Evolutionary conservation across 805 yeast species (phyloP).

Genomic region (Starmerella ratchasimensis): DNA sequence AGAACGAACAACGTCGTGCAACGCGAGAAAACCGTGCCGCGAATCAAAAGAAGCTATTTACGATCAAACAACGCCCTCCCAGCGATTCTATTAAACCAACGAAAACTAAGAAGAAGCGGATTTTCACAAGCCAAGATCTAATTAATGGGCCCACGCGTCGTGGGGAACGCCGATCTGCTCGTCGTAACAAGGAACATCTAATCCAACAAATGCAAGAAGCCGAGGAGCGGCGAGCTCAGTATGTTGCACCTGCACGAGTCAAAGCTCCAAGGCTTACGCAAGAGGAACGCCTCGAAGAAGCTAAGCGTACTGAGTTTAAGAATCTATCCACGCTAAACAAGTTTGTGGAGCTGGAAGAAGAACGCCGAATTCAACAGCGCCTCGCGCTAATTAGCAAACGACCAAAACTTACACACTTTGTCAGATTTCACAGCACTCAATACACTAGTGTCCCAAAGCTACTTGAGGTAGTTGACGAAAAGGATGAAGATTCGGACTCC

Average conservation of each 20-base stretch:
- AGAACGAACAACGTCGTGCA: conserved; percentile 29
- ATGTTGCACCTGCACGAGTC: conserved; percentile 26
- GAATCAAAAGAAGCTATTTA: conserved; percentile 24
- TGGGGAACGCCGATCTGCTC: conserved; percentile 64
- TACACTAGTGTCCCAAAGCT: conserved; percentile 6
- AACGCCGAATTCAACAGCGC: conserved; percentile 62
- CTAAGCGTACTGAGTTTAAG: conserved; percentile 67
- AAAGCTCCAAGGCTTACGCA: conserved; percentile 37
- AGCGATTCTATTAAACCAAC: conserved; percentile 16
- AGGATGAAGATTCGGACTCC: background rate
- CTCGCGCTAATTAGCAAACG: conserved; percentile 57
- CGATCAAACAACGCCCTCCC: conserved; percentile 28
- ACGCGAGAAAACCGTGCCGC: conserved; percentile 21
- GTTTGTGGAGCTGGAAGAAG: conserved; percentile 74
- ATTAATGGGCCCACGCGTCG: conserved; percentile 44
- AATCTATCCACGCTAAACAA: conserved; percentile 60
- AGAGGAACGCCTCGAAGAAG: conserved; percentile 65
- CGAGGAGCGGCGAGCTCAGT: conserved; percentile 40
- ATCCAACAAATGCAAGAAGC: conserved; percentile 56
- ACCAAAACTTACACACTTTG: conserved; percentile 42
- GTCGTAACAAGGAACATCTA: conserved; percentile 62
- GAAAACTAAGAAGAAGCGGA: conserved; percentile 12
- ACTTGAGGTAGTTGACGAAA: conserved; percentile 2
- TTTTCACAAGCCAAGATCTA: conserved; percentile 14
- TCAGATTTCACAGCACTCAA: conserved; percentile 30